These are phyloP conservation scores for Diplodia sapinea DNA, from an alignment of 2,329 filamentous ascomycete species.

Conservation along the genomic window DNA sequence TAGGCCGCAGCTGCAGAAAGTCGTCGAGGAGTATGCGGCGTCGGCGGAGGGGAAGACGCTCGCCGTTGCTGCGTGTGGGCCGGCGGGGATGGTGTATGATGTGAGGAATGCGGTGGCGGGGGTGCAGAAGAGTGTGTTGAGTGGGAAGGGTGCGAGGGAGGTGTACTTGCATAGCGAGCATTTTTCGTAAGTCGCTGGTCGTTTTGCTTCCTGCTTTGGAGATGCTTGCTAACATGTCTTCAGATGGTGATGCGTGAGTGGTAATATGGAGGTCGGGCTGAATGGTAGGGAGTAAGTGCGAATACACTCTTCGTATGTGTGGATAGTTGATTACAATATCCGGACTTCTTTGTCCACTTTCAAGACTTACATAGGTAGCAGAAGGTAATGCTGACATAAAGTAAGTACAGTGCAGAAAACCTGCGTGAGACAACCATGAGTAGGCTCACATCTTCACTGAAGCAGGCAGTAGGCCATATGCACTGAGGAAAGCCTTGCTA, in stretches of 20 bases:
- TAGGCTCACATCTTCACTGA: too few species aligned
- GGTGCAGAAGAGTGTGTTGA: conserved; percentile 22
- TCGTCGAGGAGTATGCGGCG: neutral
- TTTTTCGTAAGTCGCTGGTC: conserved; percentile 31
- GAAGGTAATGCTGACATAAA: too few species aligned
- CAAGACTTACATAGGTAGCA: too few species aligned
- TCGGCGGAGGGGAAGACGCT: neutral
- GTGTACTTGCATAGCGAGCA: conserved; percentile 33
- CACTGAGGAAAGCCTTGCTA: too few species aligned
- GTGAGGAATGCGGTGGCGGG: conserved; percentile 33
- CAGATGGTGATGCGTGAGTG: neutral
- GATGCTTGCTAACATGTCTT: neutral
- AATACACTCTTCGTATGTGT: too few species aligned
- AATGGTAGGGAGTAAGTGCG: too few species aligned
- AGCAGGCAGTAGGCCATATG: too few species aligned
- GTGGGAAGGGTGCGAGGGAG: conserved; percentile 17
- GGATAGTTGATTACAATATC: too few species aligned
- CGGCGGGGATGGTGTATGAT: conserved; percentile 31
- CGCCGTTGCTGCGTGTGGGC: conserved; percentile 32
- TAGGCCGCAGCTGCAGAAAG: neutral
- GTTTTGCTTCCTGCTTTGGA: neutral
- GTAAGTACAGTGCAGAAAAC: too few species aligned
- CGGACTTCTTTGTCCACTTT: too few species aligned
- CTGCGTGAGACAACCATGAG: too few species aligned
- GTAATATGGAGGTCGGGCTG: too few species aligned